Percentiles rank a stretch among this genome's conserved stretches.
Evolutionary conservation across 139 green algal species (phyloP).

Genomic region (Pleodorina starrii): DNA sequence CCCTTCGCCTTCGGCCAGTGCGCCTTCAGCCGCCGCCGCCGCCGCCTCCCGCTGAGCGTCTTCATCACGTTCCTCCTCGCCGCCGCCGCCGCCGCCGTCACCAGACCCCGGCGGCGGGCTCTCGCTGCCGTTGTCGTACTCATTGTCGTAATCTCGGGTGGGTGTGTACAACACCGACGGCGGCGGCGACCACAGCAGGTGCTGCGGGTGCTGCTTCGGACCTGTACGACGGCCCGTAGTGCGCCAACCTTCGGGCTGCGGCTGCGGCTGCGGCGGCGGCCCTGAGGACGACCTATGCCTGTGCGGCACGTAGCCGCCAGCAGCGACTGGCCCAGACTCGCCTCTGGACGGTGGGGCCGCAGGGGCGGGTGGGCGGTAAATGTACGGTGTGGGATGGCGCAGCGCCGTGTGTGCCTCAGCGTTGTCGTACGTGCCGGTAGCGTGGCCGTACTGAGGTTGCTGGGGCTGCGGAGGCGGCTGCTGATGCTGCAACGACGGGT

Average conservation of each 20-base stretch:
- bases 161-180: slow-evolving; percentile 14
- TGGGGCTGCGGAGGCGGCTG: background rate
- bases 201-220: background rate
- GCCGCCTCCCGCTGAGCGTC: background rate
- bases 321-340: background rate
- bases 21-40: too few relatives aligned
- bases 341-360: background rate
- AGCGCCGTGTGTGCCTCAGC: background rate
- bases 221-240: background rate
- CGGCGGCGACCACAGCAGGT: slow-evolving; percentile 8
- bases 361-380: background rate
- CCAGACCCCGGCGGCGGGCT: background rate
- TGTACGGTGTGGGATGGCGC: slow-evolving; percentile 13
- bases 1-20: background rate
- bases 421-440: background rate
- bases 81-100: background rate
- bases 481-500: background rate
- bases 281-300: background rate
- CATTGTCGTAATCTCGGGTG: background rate
- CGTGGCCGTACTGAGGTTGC: background rate
- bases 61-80: background rate
- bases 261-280: background rate
- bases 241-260: background rate
- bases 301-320: background rate
- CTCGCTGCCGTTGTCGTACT: background rate